phyloP scores from a whole-genome alignment of 2,329 filamentous ascomycete species.

The Fusarium veterinarium region DNA sequence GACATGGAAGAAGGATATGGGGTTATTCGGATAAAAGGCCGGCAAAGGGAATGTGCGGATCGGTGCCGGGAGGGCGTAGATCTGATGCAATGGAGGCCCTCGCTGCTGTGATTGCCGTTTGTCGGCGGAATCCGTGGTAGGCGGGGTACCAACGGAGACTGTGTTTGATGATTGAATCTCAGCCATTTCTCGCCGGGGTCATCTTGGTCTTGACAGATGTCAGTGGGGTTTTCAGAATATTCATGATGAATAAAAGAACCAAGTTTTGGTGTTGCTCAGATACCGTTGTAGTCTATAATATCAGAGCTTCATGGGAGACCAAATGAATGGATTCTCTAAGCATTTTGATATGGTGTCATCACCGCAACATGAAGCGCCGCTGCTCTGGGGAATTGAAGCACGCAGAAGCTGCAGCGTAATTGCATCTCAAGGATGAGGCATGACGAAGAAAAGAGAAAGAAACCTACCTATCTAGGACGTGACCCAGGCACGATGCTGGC shows the following conservation, averaged over 20 bases:
- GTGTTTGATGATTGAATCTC: constrained; percentile 48
- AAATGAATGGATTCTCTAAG: constrained; percentile 70
- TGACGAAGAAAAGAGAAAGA: not conserved
- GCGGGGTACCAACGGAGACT: constrained; percentile 37
- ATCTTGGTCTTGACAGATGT: constrained; percentile 57
- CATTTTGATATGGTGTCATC: constrained; percentile 71
- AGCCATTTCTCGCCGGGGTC: constrained; percentile 58
- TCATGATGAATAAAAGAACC: constrained; percentile 22
- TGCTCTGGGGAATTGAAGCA: not conserved
- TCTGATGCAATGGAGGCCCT: constrained; percentile 69
- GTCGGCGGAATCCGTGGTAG: constrained; percentile 35
- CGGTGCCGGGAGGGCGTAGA: constrained; percentile 85
- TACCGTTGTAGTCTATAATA: constrained; percentile 96
- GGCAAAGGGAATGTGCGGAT: constrained; percentile 86
- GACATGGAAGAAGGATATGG: constrained; percentile 85
- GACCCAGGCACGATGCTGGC: constrained; percentile 42
- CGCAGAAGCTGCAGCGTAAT: not conserved
- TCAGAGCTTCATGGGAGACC: constrained; percentile 71
- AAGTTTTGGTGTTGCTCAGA: constrained; percentile 70
- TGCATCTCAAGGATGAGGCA: not conserved
- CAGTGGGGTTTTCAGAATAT: constrained; percentile 9
- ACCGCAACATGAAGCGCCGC: constrained; percentile 52
- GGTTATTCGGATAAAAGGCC: constrained; percentile 90
- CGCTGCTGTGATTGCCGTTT: constrained; percentile 45
- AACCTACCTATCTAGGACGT: constrained; percentile 50